A percentile compares a stretch with the other conserved stretches of the same genome.
phyloP scores from a whole-genome alignment of 1,284 basidiomycete species.

The Hortiboletus rubellus region DNA sequence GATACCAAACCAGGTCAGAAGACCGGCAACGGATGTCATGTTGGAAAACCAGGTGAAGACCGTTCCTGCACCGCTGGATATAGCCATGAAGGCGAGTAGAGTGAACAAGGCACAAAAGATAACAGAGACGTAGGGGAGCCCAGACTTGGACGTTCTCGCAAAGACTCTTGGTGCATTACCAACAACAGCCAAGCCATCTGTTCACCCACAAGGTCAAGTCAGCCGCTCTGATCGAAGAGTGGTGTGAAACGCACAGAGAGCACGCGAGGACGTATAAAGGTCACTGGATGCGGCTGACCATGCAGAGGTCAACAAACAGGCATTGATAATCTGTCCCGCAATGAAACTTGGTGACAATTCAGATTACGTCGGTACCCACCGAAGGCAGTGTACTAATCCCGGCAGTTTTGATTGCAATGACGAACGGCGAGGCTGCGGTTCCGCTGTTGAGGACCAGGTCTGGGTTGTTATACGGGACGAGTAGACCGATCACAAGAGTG shows the following conservation, averaged over 20 bases:
- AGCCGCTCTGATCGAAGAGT: background rate
- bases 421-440: slow-evolving; percentile 68
- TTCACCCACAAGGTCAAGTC: background rate
- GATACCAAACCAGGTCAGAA: slow-evolving; percentile 86
- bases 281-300: slow-evolving; percentile 86
- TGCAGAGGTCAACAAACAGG: slow-evolving; percentile 80
- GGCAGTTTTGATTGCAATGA: slow-evolving; percentile 62
- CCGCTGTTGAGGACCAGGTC: slow-evolving; percentile 44
- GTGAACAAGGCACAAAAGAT: slow-evolving; percentile 69
- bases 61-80: slow-evolving; percentile 57
- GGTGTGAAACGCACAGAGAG: slow-evolving; percentile 58
- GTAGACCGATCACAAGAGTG: slow-evolving; percentile 58
- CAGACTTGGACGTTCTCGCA: slow-evolving; percentile 61
- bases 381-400: slow-evolving; percentile 65
- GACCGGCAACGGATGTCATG: slow-evolving; percentile 65
- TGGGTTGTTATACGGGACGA: slow-evolving; percentile 58
- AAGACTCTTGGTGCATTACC: slow-evolving; percentile 82
- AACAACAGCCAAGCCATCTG: slow-evolving; percentile 74
- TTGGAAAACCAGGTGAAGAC: slow-evolving; percentile 81
- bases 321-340: slow-evolving; percentile 73
- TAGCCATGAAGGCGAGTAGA: slow-evolving; percentile 72
- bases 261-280: slow-evolving; percentile 79
- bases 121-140: slow-evolving; percentile 77
- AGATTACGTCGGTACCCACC: slow-evolving; percentile 21
- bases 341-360: slow-evolving; percentile 28